Percentiles rank a stretch among this genome's conserved stretches.
These are phyloP conservation scores for Saturnispora galanensis DNA, from an alignment of 805 yeast species.

Conservation along the genomic window DNA sequence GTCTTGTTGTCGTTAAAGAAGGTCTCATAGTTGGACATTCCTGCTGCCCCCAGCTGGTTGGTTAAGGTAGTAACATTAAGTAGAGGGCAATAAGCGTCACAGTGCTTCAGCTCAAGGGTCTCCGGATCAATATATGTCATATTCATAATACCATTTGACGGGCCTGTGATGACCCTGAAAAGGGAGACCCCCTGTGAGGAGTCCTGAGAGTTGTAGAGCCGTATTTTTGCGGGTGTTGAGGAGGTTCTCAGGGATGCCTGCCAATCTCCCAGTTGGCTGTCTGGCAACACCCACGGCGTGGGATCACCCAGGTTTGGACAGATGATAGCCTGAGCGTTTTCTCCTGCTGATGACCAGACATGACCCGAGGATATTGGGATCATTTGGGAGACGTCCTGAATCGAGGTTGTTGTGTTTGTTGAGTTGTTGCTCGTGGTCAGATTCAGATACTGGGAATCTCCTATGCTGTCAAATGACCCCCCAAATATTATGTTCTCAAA, in stretches of 20 bases:
- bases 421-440: not conserved
- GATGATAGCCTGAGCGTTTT: conserved; percentile 30
- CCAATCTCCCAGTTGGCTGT: conserved; percentile 53
- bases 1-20: conserved; percentile 15
- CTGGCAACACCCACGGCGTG: conserved; percentile 42
- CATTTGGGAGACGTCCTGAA: conserved; percentile 31
- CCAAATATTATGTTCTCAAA: conserved; percentile 55
- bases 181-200: conserved; percentile 36
- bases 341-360: conserved; percentile 16
- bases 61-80: conserved; percentile 30
- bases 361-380: conserved; percentile 20
- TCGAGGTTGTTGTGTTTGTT: conserved; percentile 17
- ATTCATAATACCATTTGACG: conserved; percentile 86
- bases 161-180: conserved; percentile 68
- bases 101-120: conserved; percentile 44
- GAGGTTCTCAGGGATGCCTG: conserved; percentile 46
- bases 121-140: conserved; percentile 72
- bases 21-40: conserved; percentile 8
- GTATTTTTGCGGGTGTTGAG: conserved; percentile 57
- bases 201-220: conserved; percentile 56
- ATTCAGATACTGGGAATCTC: conserved; percentile 35
- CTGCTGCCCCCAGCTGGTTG: not conserved
- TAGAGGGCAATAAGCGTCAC: conserved; percentile 90
- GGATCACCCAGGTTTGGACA: conserved; percentile 42
- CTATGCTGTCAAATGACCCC: conserved; percentile 61